Evolutionary conservation across 352 stramenopile genomes (phyloP), one percentile per base, ranked within the genome.

Genomic region (Phytophthora vignae): DNA sequence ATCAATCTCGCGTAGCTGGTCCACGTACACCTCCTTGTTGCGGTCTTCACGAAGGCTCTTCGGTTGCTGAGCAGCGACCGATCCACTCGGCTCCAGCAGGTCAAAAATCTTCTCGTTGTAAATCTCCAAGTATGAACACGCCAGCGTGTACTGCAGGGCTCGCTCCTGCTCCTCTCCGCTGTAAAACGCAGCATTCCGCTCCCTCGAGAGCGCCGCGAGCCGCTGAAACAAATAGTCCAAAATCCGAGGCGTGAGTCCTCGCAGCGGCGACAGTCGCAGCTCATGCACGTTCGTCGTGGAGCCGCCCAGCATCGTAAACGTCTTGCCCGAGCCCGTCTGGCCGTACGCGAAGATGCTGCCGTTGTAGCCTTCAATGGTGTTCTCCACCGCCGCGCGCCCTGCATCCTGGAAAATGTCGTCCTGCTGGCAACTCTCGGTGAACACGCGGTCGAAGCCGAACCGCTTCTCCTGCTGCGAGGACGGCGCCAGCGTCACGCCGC

Each of bases 91-190:
- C 67, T 96, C 88, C 38, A 97, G 50, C 33, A 97, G 68, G 70
- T 97, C 91, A 63, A 91, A 95, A 17, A 97, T 69, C 71, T 96
- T 95, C 44, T 97, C 91, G 67, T 97, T 97, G 76, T 97, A 97
- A 64, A 97, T 97, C 61, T 97, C 90, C 31, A 97, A 68, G 64
- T 96, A 97, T 59, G 91, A 97, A 63, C 90, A 97, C 38, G 81
- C 84, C 52, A 94, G 61, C 21, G 73, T 80, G 62, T 90, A 92
- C 57, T 90, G 73, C 33, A 91, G 48, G 15, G 85, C 77, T 10
- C 61, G 55, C 29, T 79, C 74, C 25, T 72, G 25, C 15, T 78
- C 74, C 7, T 81, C 56, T 57, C 71, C 74, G 54, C 48, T 60
- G 31, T 76, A 71, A 64, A 78, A 81, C 19, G 57, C 65, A n/a